Base-by-base conservation (phyloP, 192 early-diverging fungal species). In the Geranomyces michiganensis region DNA sequence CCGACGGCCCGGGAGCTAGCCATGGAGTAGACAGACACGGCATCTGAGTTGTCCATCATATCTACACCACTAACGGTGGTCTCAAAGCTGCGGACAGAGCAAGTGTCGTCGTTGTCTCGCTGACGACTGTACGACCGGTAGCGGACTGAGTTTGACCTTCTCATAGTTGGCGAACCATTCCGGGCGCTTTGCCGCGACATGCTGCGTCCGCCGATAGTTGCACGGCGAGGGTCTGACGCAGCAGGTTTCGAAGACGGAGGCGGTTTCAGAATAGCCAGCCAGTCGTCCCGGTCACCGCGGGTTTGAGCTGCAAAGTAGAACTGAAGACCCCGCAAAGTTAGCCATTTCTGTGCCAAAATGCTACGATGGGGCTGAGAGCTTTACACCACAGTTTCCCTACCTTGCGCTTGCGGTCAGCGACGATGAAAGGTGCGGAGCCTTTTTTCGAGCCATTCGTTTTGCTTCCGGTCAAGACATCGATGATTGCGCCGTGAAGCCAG, bases 281-380 rank as follows among this genome's bases (percentile, higher is more conserved):
- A 85, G 30, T 83, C 81, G n/a, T 79, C 81, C 4, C 71, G 68
- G 26, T 85, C 84, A 12, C 49, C 49, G 15, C 64, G 73, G 43
- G 75, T 83, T 67, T 76, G 78, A 24, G 79, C 75, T 24, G 84
- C 79, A 63, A 85, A 79, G 61, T 81, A 66, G 49, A 81, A 85
- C 84, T 85, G 31, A 26, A 55, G 26, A 55, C 4, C 47, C 4
- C 15, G 15, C 19, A 6, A 43, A 47, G 33, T 53, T 6, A 67
- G 65, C 12, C 1, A 21, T 3, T 41, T 41, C 3, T 3, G 3
- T 3, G 10, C 36, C 10, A 41, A 41, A 41, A 41, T 10, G 5
- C 22, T 27, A 56, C 9, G 56, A n/a, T 67, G 1, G 45, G 7
- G 27, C 49, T 19, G 1, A 15, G 22, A 41, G 10, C 36, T 3